These are phyloP conservation scores for Fragaria iinumae DNA, from an alignment of 306 rosid species.

Conservation along the genomic window DNA sequence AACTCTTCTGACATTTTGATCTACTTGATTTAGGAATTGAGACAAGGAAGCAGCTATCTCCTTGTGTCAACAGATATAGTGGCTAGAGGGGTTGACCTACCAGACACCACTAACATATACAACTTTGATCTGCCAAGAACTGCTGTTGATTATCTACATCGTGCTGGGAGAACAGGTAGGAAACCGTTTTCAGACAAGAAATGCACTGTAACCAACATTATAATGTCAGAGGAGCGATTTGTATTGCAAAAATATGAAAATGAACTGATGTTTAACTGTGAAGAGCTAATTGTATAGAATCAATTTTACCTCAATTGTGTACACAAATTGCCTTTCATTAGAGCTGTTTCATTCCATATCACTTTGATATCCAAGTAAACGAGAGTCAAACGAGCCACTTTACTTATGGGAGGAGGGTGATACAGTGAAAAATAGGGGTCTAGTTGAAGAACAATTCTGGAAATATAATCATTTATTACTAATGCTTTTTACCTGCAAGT, in stretches of 20 bases:
- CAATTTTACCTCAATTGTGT: conserved; percentile 14
- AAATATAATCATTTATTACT: background rate
- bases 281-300: conserved; percentile 48
- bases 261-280: conserved; percentile 67
- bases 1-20: conserved; percentile 17
- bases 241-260: conserved; percentile 83
- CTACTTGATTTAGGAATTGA: conserved; percentile 53
- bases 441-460: background rate
- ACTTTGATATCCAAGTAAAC: background rate
- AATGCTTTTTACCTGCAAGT: background rate
- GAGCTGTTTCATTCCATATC: background rate
- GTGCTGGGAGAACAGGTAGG: conserved; percentile 93
- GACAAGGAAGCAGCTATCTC: conserved; percentile 75
- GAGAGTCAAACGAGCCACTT: background rate
- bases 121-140: conserved; percentile 81
- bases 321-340: background rate
- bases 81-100: conserved; percentile 91
- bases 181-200: conserved; percentile 74
- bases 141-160: conserved; percentile 82
- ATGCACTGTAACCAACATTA: conserved; percentile 69
- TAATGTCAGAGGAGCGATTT: conserved; percentile 69
- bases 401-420: background rate
- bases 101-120: conserved; percentile 87
- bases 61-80: conserved; percentile 88
- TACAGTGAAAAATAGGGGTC: background rate